These are phyloP conservation scores for Aspergillus clavatus DNA, from an alignment of 2,329 filamentous ascomycete species.

Conservation along the genomic window DNA sequence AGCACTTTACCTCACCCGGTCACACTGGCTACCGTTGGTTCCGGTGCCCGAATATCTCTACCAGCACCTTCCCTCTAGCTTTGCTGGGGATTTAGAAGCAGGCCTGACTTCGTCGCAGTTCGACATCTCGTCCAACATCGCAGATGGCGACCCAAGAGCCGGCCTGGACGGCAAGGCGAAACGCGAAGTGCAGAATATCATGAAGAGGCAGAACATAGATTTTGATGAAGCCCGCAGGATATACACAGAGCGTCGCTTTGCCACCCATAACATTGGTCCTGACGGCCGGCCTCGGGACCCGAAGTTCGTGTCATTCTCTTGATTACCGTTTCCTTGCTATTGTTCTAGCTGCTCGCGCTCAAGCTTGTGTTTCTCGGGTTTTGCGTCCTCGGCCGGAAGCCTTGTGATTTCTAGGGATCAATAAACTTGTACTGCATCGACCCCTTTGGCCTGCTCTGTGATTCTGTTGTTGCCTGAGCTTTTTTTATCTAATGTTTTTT, in stretches of 20 bases:
- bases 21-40: conserved; percentile 68
- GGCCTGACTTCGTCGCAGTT: conserved; percentile 81
- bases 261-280: conserved; percentile 78
- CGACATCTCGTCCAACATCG: conserved; percentile 74
- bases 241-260: conserved; percentile 81
- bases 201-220: conserved; percentile 74
- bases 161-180: conserved; percentile 80
- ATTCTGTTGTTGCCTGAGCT: not conserved
- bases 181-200: conserved; percentile 77
- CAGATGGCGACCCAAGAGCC: conserved; percentile 68
- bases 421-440: not conserved
- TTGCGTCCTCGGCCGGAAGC: conserved; percentile 1
- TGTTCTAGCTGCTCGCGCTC: not conserved
- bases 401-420: not conserved
- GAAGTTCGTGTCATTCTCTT: conserved; percentile 92
- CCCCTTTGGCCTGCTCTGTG: not conserved
- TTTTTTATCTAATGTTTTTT: not conserved
- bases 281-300: conserved; percentile 87
- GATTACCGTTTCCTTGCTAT: conserved; percentile 20
- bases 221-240: conserved; percentile 89
- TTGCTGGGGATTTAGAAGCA: conserved; percentile 79
- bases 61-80: conserved; percentile 68
- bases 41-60: conserved; percentile 67
- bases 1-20: conserved; percentile 76
- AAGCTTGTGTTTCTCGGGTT: not conserved